phyloP scores from a whole-genome alignment of 805 yeast species.

The Torulaspora gathmanii region DNA sequence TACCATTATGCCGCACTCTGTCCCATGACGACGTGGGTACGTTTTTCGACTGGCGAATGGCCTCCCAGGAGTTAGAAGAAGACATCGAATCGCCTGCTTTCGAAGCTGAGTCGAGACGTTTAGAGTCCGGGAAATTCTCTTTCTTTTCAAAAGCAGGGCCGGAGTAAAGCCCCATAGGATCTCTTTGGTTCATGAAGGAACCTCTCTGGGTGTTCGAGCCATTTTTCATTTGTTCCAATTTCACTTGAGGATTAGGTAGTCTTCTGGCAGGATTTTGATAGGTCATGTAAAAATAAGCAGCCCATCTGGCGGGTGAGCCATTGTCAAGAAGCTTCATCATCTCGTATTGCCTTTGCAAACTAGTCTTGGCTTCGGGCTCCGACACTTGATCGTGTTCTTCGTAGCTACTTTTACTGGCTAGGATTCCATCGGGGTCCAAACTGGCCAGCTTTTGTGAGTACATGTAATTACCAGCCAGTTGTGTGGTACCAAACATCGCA shows the following conservation, averaged over 20 bases:
- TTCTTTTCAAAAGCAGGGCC: constrained; percentile 26
- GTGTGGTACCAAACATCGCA: constrained; percentile 37
- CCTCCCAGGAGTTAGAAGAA: constrained; percentile 38
- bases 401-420: constrained; percentile 20
- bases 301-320: constrained; percentile 41
- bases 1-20: constrained; percentile 23
- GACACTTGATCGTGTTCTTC: constrained; percentile 14
- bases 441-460: constrained; percentile 33
- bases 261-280: constrained; percentile 47
- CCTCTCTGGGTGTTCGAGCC: constrained; percentile 15
- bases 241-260: constrained; percentile 51
- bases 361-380: constrained; percentile 11
- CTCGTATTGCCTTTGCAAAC: constrained; percentile 30
- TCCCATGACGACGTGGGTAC: constrained; percentile 30
- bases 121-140: constrained; percentile 15
- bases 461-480: constrained; percentile 31
- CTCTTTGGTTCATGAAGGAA: constrained; percentile 36
- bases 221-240: constrained; percentile 30
- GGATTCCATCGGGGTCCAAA: constrained; percentile 23
- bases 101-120: neutral
- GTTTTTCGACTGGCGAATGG: constrained; percentile 33
- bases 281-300: constrained; percentile 49
- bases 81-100: neutral
- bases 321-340: constrained; percentile 35
- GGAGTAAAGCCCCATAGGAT: constrained; percentile 38